phyloP scores from a whole-genome alignment of 108 stramenopile genomes.

The Thalassiosira profunda region DNA sequence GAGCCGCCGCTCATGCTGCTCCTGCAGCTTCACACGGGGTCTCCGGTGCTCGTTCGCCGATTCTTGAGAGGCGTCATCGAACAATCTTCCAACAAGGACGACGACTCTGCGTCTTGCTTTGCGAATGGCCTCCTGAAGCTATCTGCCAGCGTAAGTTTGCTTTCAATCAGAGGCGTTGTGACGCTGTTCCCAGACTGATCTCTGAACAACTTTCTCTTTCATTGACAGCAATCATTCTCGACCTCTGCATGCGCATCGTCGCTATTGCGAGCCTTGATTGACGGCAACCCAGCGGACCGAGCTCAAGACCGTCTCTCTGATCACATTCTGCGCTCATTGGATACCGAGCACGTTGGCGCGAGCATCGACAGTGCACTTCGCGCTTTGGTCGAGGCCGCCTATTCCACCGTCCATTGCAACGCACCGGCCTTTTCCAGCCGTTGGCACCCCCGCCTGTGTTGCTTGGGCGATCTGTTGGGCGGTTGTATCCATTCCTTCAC shows the following conservation, averaged over 20 bases:
- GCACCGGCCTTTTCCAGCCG: constrained; percentile 3
- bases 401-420: background rate
- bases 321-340: constrained; percentile 26
- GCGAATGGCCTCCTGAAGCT: constrained; percentile 29
- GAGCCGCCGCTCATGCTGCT: constrained; percentile 29
- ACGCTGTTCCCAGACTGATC: background rate
- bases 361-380: constrained; percentile 24
- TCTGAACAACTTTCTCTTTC: background rate
- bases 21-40: constrained; percentile 36
- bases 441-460: constrained; percentile 28
- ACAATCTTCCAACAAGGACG: background rate
- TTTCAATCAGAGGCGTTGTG: background rate
- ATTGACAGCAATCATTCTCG: constrained; percentile 29
- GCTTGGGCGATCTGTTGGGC: constrained; percentile 29
- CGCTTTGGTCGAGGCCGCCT: constrained; percentile 6
- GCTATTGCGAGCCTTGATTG: constrained; percentile 37
- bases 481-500: constrained; percentile 10
- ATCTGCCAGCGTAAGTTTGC: constrained; percentile 33
- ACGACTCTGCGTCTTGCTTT: constrained; percentile 9
- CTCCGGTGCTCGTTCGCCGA: constrained; percentile 26
- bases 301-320: constrained; percentile 36
- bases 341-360: constrained; percentile 13
- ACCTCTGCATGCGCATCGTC: constrained; percentile 39
- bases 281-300: constrained; percentile 33
- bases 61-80: constrained; percentile 25